Evolutionary conservation across 1,284 basidiomycete species (phyloP).

Genomic region (Heliocybe sulcata): DNA sequence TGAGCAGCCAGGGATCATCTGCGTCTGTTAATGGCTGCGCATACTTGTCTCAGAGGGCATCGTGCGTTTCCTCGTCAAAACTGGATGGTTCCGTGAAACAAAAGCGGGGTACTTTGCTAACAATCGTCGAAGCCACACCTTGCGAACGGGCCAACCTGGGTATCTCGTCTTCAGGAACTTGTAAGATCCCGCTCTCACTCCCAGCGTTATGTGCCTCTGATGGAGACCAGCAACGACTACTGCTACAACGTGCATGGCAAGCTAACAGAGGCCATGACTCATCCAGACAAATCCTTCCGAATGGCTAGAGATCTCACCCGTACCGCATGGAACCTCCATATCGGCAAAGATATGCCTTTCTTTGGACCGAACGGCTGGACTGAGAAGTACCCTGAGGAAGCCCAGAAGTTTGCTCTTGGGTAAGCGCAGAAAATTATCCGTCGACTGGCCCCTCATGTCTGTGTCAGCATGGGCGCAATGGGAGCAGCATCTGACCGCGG

Average conservation of each 20-base stretch:
- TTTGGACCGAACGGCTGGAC: not conserved
- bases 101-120: not conserved
- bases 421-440: not conserved
- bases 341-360: not conserved
- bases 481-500: not conserved
- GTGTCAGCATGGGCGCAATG: not conserved
- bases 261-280: not conserved
- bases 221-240: not conserved
- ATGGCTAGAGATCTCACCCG: not conserved
- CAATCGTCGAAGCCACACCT: not conserved
- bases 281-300: slow-evolving; percentile 1
- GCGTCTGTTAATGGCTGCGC: not conserved
- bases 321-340: not conserved
- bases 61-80: not conserved
- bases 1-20: not conserved
- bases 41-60: not conserved
- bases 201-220: not conserved
- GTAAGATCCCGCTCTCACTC: not conserved
- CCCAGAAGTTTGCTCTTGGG: not conserved
- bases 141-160: not conserved
- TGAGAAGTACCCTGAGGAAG: not conserved
- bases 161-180: not conserved
- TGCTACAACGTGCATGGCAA: not conserved
- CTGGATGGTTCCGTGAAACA: not conserved
- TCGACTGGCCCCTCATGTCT: not conserved